These are phyloP conservation scores for Cephaloascus albidus DNA, from an alignment of 805 yeast species.

Conservation along the genomic window DNA sequence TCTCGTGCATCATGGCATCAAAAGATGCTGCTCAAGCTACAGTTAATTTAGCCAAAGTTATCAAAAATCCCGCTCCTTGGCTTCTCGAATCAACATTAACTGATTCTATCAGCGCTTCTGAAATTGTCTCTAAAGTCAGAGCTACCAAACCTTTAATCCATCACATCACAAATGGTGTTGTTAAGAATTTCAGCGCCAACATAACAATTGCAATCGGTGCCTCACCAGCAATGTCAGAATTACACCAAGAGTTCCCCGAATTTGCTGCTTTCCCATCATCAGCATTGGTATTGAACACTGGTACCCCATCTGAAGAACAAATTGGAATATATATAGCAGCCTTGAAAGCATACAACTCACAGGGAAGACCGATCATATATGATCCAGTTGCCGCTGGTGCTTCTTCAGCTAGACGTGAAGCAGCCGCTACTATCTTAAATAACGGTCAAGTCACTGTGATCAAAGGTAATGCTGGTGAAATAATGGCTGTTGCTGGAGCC, in stretches of 20 bases:
- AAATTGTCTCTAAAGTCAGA: slow-evolving; percentile 14
- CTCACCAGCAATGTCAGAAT: slow-evolving; percentile 84
- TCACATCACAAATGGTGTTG: slow-evolving; percentile 85
- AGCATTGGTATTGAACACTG: slow-evolving; percentile 63
- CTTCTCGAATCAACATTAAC: not conserved
- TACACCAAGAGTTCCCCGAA: slow-evolving; percentile 55
- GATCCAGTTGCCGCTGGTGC: slow-evolving; percentile 97
- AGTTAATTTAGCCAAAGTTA: slow-evolving; percentile 16
- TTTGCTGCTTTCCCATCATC: slow-evolving; percentile 46
- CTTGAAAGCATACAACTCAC: slow-evolving; percentile 43
- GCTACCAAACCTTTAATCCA: slow-evolving; percentile 57
- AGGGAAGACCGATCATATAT: slow-evolving; percentile 56
- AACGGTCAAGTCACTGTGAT: slow-evolving; percentile 56
- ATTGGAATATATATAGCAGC: slow-evolving; percentile 41
- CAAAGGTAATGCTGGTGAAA: slow-evolving; percentile 85
- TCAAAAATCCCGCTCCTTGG: slow-evolving; percentile 19
- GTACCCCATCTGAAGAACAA: slow-evolving; percentile 47
- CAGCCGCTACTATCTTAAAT: slow-evolving; percentile 41
- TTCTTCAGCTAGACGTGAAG: slow-evolving; percentile 41
- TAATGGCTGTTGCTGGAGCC: slow-evolving; percentile 42
- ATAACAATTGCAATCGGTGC: slow-evolving; percentile 78
- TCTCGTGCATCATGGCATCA: slow-evolving; percentile 73
- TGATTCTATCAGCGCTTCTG: slow-evolving; percentile 2
- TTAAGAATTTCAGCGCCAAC: slow-evolving; percentile 80
- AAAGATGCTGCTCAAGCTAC: slow-evolving; percentile 46